A percentile compares a stretch with the other conserved stretches of the same genome.
phyloP scores from a whole-genome alignment of 2,329 filamentous ascomycete genomes.

The Cladosporium sp. region DNA sequence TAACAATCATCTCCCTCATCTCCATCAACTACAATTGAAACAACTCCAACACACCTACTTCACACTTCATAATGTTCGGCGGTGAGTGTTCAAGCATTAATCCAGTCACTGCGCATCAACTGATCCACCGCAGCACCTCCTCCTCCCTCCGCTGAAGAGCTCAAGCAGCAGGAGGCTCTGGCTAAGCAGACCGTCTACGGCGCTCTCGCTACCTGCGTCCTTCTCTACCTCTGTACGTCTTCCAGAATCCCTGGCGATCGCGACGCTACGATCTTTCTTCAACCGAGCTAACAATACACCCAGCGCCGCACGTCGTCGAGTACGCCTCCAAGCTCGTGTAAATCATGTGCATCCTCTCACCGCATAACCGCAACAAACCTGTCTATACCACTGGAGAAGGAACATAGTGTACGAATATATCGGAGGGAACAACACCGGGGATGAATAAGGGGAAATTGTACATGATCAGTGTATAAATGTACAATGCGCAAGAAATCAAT shows the following conservation, averaged over 20 bases:
- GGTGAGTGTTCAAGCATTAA: slow-evolving; percentile 5
- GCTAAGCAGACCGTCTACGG: slow-evolving; percentile 63
- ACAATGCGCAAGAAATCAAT: no score
- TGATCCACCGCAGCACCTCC: slow-evolving; percentile 54
- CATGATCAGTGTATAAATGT: no score
- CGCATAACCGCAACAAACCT: no score
- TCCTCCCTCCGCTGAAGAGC: slow-evolving; percentile 64
- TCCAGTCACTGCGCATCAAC: neutral
- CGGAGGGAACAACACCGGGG: no score
- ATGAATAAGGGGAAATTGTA: no score
- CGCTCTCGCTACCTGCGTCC: slow-evolving; percentile 59
- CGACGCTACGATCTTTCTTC: neutral
- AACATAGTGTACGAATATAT: no score
- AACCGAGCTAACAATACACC: slow-evolving; percentile 2
- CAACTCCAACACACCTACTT: neutral
- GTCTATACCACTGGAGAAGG: no score
- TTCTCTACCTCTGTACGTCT: slow-evolving; percentile 73
- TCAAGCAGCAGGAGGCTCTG: slow-evolving; percentile 61
- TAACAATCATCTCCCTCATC: slow-evolving; percentile 2
- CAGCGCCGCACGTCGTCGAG: slow-evolving; percentile 54
- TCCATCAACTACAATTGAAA: neutral
- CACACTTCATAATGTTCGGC: slow-evolving; percentile 25
- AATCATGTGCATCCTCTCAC: neutral
- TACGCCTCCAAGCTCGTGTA: slow-evolving; percentile 47
- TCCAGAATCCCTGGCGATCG: neutral